A percentile compares a stretch with the other conserved stretches of the same genome.
phyloP scores from a whole-genome alignment of 1,284 basidiomycete species.

The Melampsora americana region DNA sequence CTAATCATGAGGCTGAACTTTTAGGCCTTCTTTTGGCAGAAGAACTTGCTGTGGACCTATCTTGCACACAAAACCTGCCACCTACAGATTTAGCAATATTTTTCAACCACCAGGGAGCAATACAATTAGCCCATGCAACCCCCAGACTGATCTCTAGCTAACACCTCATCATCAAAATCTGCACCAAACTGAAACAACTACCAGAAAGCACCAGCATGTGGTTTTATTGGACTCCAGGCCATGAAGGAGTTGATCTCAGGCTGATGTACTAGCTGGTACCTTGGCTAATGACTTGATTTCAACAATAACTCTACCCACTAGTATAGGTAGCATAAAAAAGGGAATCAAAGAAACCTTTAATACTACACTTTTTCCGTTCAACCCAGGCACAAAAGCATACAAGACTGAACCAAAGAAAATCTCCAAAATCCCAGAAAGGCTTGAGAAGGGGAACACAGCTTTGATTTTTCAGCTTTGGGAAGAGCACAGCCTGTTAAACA shows the following conservation, averaged over 20 bases:
- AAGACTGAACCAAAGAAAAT: neutral
- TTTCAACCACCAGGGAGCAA: conserved; percentile 1
- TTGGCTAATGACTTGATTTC: neutral
- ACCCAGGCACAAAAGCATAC: neutral
- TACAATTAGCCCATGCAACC: neutral
- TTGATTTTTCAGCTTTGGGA: neutral
- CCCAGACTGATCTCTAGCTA: neutral
- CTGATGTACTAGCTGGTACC: conserved; percentile 11
- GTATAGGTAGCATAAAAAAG: neutral
- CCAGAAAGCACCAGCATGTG: neutral
- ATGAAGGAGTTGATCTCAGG: too few relatives aligned
- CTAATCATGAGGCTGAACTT: conserved; percentile 15
- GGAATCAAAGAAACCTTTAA: neutral
- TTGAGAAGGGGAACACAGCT: neutral
- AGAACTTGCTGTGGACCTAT: neutral
- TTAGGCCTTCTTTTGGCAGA: too few relatives aligned
- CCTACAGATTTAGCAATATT: neutral
- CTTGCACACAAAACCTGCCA: neutral
- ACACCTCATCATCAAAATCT: neutral
- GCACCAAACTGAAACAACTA: neutral
- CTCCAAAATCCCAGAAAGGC: neutral
- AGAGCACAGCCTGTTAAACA: neutral
- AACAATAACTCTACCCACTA: neutral
- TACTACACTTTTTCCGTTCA: neutral
- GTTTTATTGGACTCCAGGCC: too few relatives aligned